Conservation (phyloP, 257 asterid species). For the Osmanthus fragrans region DNA sequence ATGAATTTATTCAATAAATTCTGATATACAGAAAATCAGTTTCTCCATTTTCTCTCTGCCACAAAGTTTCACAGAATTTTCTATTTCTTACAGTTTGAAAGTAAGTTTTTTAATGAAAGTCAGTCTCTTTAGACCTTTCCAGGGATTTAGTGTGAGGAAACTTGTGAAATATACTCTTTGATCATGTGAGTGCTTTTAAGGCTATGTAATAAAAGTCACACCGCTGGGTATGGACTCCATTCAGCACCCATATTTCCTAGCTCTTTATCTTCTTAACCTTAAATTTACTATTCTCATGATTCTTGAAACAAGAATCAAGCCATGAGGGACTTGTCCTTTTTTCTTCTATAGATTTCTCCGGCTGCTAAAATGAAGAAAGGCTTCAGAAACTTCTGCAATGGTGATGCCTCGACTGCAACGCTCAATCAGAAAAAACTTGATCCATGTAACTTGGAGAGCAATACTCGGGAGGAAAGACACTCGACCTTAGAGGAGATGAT, state of each 20-base stretch:
- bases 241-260: slow-evolving; percentile 21
- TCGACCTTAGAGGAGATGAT: slow-evolving; percentile 87
- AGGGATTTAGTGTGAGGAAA: slow-evolving; percentile 32
- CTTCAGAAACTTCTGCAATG: slow-evolving; percentile 65
- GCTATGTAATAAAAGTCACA: slow-evolving; percentile 19
- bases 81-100: slow-evolving; percentile 8
- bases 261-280: neutral
- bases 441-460: neutral
- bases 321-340: slow-evolving; percentile 58
- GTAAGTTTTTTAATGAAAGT: neutral
- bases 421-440: slow-evolving; percentile 46
- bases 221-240: slow-evolving; percentile 34
- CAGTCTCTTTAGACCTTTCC: neutral
- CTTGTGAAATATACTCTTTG: slow-evolving; percentile 46
- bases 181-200: slow-evolving; percentile 68
- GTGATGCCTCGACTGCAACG: slow-evolving; percentile 79
- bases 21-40: no score
- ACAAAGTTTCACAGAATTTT: no score
- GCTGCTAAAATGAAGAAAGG: slow-evolving; percentile 82
- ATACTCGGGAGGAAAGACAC: slow-evolving; percentile 33
- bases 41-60: no score
- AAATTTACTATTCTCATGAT: neutral
- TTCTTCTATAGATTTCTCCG: slow-evolving; percentile 65
- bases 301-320: slow-evolving; percentile 13
- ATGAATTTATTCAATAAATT: no score